These are phyloP conservation scores for Plasmodium gaboni DNA, from an alignment of 169 alveolate species.

Conservation along the genomic window DNA sequence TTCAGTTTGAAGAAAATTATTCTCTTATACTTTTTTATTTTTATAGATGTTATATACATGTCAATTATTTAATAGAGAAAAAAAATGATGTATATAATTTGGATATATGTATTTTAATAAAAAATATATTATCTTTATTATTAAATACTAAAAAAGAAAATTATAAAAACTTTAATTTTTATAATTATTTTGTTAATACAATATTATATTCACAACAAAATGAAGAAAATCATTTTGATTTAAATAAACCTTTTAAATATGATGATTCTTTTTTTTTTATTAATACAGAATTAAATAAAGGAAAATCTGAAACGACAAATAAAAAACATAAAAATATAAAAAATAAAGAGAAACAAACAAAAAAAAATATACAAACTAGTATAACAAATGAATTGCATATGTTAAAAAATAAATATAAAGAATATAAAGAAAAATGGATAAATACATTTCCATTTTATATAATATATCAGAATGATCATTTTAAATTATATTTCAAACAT, in stretches of 20 bases:
- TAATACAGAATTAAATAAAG: neutral
- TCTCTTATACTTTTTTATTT: conserved; percentile 7
- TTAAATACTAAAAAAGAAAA: neutral
- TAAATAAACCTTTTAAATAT: conserved; percentile 41
- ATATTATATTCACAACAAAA: neutral
- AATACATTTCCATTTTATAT: conserved; percentile 2
- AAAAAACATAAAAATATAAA: neutral
- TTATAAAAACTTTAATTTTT: neutral
- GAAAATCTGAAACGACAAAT: neutral
- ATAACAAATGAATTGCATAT: neutral
- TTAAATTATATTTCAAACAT: conserved; percentile 28
- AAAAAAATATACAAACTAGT: neutral
- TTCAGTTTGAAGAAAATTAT: conserved; percentile 8
- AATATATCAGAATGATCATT: conserved; percentile 10
- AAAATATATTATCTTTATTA: conserved; percentile 10
- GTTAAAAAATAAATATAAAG: neutral
- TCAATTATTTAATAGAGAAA: conserved; percentile 8
- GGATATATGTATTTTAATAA: conserved; percentile 21
- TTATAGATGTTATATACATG: neutral
- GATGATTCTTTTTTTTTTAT: conserved; percentile 44
- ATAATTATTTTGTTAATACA: conserved; percentile 3
- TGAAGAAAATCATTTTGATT: neutral
- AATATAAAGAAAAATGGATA: neutral
- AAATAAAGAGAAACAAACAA: neutral
- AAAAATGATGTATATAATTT: conserved; percentile 21